Percentiles rank a stretch among this genome's conserved stretches.
phyloP scores from a whole-genome alignment of 495 filamentous ascomycete species.

The Podospora fimiseda region DNA sequence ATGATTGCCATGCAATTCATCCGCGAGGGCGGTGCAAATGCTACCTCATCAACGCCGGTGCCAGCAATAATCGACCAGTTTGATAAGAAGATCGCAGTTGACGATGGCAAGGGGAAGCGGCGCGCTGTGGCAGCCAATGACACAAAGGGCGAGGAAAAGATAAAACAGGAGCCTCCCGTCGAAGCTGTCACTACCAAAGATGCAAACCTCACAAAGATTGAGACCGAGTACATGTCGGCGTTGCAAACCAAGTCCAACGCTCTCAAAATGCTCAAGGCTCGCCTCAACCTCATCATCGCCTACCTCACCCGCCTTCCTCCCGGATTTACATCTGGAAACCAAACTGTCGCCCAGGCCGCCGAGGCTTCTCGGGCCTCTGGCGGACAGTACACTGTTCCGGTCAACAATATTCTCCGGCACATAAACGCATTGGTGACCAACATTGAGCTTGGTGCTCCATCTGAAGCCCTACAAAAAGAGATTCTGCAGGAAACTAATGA shows the following conservation, averaged over 20 bases:
- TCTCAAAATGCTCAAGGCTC: conserved; percentile 80
- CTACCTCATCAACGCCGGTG: conserved; percentile 47
- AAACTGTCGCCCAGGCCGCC: conserved; percentile 27
- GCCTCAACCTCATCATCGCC: conserved; percentile 71
- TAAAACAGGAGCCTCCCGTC: conserved; percentile 28
- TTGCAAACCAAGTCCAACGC: conserved; percentile 87
- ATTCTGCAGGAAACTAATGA: conserved; percentile 66
- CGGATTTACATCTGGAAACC: conserved; percentile 46
- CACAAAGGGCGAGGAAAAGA: conserved; percentile 26
- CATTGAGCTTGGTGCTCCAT: conserved; percentile 53
- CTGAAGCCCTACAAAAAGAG: conserved; percentile 52
- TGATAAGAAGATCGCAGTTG: conserved; percentile 31
- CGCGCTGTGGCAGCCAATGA: conserved; percentile 28
- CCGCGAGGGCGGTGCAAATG: conserved; percentile 73
- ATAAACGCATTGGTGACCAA: conserved; percentile 59
- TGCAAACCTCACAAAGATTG: conserved; percentile 59
- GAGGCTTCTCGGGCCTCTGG: conserved; percentile 33
- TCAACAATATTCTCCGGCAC: conserved; percentile 56
- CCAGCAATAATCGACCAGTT: conserved; percentile 27
- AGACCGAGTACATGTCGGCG: conserved; percentile 63
- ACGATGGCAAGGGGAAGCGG: conserved; percentile 44
- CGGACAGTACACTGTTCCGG: conserved; percentile 46
- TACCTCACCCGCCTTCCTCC: conserved; percentile 73
- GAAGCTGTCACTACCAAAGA: conserved; percentile 30
- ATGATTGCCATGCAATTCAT: conserved; percentile 96